Conservation (phyloP, 305 asterid species). For the Lippia alba region DNA sequence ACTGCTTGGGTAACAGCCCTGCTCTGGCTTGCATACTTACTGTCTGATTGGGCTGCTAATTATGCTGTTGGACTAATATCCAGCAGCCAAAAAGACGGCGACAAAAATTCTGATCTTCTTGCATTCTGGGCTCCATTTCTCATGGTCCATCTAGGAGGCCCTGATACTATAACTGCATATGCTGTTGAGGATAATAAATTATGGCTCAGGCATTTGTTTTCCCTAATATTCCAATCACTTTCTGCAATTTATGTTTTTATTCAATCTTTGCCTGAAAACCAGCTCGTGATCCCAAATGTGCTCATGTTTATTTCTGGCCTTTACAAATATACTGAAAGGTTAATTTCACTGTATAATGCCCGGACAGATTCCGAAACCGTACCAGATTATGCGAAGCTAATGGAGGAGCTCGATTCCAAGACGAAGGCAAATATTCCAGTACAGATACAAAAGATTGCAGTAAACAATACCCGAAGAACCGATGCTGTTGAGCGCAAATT, state of each 20-base stretch:
- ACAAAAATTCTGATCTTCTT: constrained; percentile 35
- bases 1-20: constrained; percentile 37
- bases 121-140: constrained; percentile 68
- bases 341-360: constrained; percentile 42
- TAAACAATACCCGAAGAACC: constrained; percentile 24
- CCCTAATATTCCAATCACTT: constrained; percentile 44
- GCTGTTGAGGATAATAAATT: constrained; percentile 68
- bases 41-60: constrained; percentile 59
- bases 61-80: constrained; percentile 58
- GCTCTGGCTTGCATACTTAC: constrained; percentile 55
- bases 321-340: constrained; percentile 56
- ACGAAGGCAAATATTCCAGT: constrained; percentile 49
- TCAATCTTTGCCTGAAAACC: constrained; percentile 41
- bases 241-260: constrained; percentile 51
- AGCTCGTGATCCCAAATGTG: constrained; percentile 47
- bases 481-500: constrained; percentile 28
- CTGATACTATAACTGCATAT: constrained; percentile 68
- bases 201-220: constrained; percentile 55
- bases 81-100: constrained; percentile 37
- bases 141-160: constrained; percentile 74
- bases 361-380: constrained; percentile 30
- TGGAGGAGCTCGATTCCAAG: constrained; percentile 52
- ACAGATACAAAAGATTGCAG: constrained; percentile 28
- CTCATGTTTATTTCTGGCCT: constrained; percentile 51
- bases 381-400: constrained; percentile 51